Evolutionary conservation across 495 filamentous ascomycete genomes (phyloP), one percentile per base, ranked within the genome.

Genomic region (Xylaria sp.): DNA sequence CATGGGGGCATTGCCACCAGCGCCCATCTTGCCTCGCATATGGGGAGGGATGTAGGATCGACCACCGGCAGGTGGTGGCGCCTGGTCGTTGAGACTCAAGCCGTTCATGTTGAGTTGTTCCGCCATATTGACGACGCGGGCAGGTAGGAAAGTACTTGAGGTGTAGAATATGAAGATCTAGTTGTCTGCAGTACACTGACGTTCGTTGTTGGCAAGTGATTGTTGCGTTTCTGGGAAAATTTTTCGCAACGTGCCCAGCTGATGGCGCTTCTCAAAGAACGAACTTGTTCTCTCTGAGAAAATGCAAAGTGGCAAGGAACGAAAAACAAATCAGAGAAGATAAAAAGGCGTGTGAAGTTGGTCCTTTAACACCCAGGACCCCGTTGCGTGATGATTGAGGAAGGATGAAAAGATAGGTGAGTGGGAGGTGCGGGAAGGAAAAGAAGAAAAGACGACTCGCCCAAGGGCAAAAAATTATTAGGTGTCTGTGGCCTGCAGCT

Each of bases 41-140:
- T 99, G 96, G 80, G 96, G 96, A 75, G 96, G 96, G 79, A 98
- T 97, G 85, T 99, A 99, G 59, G 96, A 90, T 67, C 70, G 62
- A 61, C 62, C 70, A 75, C 92, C 93, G 63, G 82, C 82, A 55
- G 77, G 76, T 41, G 79, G 74, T 72, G 86, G 86, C 73, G 84
- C 82, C 76, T 93, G 92, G 79, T 92, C 90, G 63, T 71, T 75
- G 74, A 97, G 86, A 80, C 86, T 91, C 78, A 97, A 86, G 80
- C 91, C 90, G 81, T 88, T 90, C 92, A 98, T 95, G 81, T 94
- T 93, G 74, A 99, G 90, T 85, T 97, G 90, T 82, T 97, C 94
- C 82, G 96, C 95, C 96, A 98, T 98, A 75, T 67, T 75, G 70
- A 71, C 40, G 64, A 61, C 12, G 65, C 35, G n/a, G 19, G 35